These are phyloP conservation scores for Misopates orontium DNA, from an alignment of 257 asterid species.

Conservation along the genomic window DNA sequence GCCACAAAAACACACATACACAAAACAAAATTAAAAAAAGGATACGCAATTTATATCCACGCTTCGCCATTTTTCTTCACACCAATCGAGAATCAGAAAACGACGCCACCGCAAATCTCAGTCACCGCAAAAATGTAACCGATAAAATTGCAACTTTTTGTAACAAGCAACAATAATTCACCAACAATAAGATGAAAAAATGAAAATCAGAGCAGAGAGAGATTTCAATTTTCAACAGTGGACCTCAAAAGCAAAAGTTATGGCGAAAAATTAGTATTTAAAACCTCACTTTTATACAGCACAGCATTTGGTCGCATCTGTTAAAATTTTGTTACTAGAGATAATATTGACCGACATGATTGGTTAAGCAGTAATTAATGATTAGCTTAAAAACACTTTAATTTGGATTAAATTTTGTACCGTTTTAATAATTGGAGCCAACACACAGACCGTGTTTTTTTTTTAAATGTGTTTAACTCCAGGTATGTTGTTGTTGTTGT, in stretches of 20 bases:
- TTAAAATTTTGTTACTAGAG: constrained; percentile 20
- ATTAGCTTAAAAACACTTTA: too few relatives aligned
- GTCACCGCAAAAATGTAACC: too few relatives aligned
- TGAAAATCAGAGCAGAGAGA: constrained; percentile 27
- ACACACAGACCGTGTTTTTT: constrained; percentile 1
- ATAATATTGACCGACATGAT: constrained; percentile 35
- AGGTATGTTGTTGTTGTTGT: constrained; percentile 9
- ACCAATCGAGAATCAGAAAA: constrained; percentile 25
- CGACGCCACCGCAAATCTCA: constrained; percentile 35
- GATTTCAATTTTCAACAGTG: constrained; percentile 33
- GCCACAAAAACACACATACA: constrained; percentile 12
- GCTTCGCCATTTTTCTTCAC: constrained; percentile 62
- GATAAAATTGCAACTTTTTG: too few relatives aligned
- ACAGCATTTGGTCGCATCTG: background rate
- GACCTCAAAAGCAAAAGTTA: constrained; percentile 31
- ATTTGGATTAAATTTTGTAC: constrained; percentile 5
- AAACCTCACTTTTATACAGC: constrained; percentile 23
- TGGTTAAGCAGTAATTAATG: constrained; percentile 5
- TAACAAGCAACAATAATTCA: too few relatives aligned
- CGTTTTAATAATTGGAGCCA: background rate
- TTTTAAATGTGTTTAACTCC: background rate
- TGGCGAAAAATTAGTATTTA: constrained; percentile 22
- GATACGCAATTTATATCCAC: constrained; percentile 98
- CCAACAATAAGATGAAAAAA: constrained; percentile 33
- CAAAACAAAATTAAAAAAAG: constrained; percentile 34